These are phyloP conservation scores for Cenchrus americanus DNA, from an alignment of 176 grass and related monocot genomes.

Conservation along the genomic window DNA sequence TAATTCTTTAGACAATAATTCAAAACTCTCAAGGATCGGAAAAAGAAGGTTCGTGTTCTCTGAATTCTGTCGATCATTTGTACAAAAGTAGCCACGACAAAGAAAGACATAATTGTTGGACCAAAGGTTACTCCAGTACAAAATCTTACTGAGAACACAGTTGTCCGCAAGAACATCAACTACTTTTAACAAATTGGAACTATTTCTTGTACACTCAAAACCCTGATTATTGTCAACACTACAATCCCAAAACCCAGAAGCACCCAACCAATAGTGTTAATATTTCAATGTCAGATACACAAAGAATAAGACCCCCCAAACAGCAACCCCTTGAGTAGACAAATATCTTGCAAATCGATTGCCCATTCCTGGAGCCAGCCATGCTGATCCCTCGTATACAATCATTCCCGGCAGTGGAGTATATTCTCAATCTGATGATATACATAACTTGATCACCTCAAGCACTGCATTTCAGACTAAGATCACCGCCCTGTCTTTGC, in stretches of 20 bases:
- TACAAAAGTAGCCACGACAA: not conserved
- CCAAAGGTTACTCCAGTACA: not conserved
- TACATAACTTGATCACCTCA: slow-evolving; percentile 31
- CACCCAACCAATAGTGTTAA: slow-evolving; percentile 50
- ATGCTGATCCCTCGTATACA: not conserved
- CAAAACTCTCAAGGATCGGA: not conserved
- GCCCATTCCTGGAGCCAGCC: not conserved
- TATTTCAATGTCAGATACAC: slow-evolving; percentile 47
- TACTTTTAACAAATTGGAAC: slow-evolving; percentile 23
- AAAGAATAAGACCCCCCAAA: slow-evolving; percentile 41
- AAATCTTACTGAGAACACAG: slow-evolving; percentile 31
- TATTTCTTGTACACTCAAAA: slow-evolving; percentile 32
- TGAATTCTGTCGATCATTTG: not conserved
- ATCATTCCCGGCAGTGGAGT: slow-evolving; percentile 27
- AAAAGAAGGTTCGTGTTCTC: not conserved
- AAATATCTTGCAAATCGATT: not conserved
- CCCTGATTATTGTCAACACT: slow-evolving; percentile 32
- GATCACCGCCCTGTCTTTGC: slow-evolving; percentile 75
- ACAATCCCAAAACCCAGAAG: slow-evolving; percentile 32
- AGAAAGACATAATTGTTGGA: not conserved
- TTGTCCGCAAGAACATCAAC: slow-evolving; percentile 23
- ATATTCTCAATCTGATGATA: slow-evolving; percentile 29
- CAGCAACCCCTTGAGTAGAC: slow-evolving; percentile 21
- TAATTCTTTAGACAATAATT: not conserved
- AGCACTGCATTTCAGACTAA: slow-evolving; percentile 24